Evolutionary conservation across 148 eudicot species (phyloP), one percentile per base, ranked within the genome.

Genomic region (Linanthus parryae): DNA sequence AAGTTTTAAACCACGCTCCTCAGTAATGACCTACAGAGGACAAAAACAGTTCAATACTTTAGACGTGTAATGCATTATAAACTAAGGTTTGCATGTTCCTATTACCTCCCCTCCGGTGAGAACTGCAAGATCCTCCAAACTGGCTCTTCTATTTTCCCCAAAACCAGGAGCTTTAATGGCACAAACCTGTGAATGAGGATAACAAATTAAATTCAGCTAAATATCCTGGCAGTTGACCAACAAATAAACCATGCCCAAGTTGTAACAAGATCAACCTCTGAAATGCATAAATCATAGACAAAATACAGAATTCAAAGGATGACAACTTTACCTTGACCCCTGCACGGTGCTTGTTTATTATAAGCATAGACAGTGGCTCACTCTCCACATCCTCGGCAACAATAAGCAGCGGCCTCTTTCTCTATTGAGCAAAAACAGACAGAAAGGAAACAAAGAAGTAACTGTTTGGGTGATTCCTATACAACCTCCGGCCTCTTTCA

Each of bases 91-190:
- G 24, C 47, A 48, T 24, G 50, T 20, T 52, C 40, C 14, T 44
- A 68, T 67, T 59, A 91, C 98, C 96, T 91, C 90, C 65, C 79
- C 98, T 55, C 98, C 96, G 17, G 96, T 84, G 66, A 91, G 85
- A 50, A 81, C 55, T 33, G 95, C 95, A 38, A 91, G 82, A 58
- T 91, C 98, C 52, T 81, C 94, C 25, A 91, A 55, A 75, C 75
- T 84, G 44, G 95, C 85, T 72, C 88, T 81, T 75, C 94, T 77
- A 69, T 73, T 87, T 23, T 91, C 98, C 53, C 98, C 98, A 68
- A 91, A 91, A 20, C 98, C 98, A 62, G 98, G 96, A 77, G 96
- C 82, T 73, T 91, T 91, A 53, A 91, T 74, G 56, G 98, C 98
- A 91, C 98, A 91, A 17, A 91, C 90, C 98, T 91, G 65, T 68